Percentiles rank a stretch among this genome's conserved stretches.
Conservation (phyloP, 805 yeast genomes). For the Yamadazyma kitorensis region DNA sequence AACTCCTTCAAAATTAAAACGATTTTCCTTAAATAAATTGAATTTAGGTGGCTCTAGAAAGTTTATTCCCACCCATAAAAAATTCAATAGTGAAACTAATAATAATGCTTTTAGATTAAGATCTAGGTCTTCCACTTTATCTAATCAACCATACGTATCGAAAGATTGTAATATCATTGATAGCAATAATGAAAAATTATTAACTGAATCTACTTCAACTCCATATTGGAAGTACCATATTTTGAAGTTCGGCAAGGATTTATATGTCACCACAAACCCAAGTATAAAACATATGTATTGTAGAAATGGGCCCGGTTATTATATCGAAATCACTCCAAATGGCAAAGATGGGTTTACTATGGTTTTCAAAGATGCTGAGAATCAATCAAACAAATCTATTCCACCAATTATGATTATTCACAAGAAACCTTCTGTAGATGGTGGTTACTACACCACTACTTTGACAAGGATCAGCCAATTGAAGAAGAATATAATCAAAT, state of each 20-base stretch:
- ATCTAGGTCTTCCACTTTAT: neutral
- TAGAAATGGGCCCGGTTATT: slow-evolving; percentile 62
- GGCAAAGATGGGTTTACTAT: slow-evolving; percentile 22
- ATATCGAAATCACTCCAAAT: slow-evolving; percentile 38
- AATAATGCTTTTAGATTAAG: neutral
- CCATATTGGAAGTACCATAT: slow-evolving; percentile 67
- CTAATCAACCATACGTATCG: neutral
- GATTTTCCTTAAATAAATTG: slow-evolving; percentile 11
- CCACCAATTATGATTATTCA: slow-evolving; percentile 28
- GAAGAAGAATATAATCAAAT: slow-evolving; percentile 10
- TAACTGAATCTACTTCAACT: slow-evolving; percentile 7
- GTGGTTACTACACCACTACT: slow-evolving; percentile 26
- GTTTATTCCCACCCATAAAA: slow-evolving; percentile 9
- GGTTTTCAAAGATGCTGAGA: slow-evolving; percentile 21
- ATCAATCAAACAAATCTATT: slow-evolving; percentile 15
- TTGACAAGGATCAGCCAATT: slow-evolving; percentile 17
- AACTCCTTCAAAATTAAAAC: slow-evolving; percentile 2
- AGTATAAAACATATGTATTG: slow-evolving; percentile 56
- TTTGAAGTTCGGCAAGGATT: slow-evolving; percentile 49
- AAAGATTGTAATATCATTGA: neutral
- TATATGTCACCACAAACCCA: slow-evolving; percentile 68
- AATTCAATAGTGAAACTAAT: slow-evolving; percentile 7
- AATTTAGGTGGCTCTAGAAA: slow-evolving; percentile 3
- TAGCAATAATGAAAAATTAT: neutral
- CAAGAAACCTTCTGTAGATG: slow-evolving; percentile 23